Evolutionary conservation across 1,284 basidiomycete species (phyloP), one percentile per base, ranked within the genome.

Genomic region (Cryptococcus sp.): DNA sequence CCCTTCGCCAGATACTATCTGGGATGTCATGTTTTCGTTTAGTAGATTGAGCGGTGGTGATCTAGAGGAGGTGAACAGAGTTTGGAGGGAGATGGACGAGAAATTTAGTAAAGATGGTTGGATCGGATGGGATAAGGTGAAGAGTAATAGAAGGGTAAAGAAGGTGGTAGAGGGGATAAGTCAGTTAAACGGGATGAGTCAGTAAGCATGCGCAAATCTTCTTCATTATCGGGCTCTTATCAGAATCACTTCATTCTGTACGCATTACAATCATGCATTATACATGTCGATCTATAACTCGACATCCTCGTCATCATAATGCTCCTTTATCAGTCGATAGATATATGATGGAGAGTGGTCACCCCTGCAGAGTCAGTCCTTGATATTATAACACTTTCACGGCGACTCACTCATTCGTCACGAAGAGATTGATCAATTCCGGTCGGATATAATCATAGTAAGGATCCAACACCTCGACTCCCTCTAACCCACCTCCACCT

Each of bases 371-470:
- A 61, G 61, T 52, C 10, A 54, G 31, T 5, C 36, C 10, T 23
- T 34, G 4, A 52, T 10, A 11, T 23, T 31, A 41, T 38, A 31
- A 5, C 13, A 47, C 30, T 23, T 4, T 14, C n/a, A 38, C 58
- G 10, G 38, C 43, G 46, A 50, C 90, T 80, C 72, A 93, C 91
- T 94, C 89, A 67, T 98, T 98, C 8, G 94, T 98, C 66, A 98
- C 91, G 72, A 92, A 95, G 15, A 93, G 87, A 71, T 94, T 89
- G 53, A 98, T 84, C 59, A 96, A 78, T 71, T 96, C 90, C 10
- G 94, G 93, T 46, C 85, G 83, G 45, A 98, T 88, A 75, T 96
- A 95, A 76, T 98, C 95, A 73, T 90, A 98, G 69, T 89, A 89
- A 15, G 94, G 92, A 70, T 91, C 92, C 37, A 90, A 80, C 8